phyloP scores from a whole-genome alignment of 192 early-diverging fungal species.

The Phlyctochytrium arcticum region DNA sequence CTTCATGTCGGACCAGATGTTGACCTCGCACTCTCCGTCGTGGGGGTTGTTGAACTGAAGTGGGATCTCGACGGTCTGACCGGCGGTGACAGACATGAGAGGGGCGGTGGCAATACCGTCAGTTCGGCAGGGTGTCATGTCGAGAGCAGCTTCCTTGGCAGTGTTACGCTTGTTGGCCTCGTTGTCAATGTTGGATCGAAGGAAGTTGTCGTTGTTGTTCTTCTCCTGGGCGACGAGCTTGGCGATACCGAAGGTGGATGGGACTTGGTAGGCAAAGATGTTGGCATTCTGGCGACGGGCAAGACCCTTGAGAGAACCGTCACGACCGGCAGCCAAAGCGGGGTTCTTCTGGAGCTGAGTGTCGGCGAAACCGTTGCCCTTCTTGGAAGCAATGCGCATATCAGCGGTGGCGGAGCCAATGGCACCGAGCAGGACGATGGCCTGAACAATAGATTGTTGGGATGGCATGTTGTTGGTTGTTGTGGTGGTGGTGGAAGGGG shows the following conservation, averaged over 20 bases:
- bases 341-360: slow-evolving; percentile 20
- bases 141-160: slow-evolving; percentile 9
- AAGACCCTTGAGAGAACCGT: not conserved
- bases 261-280: slow-evolving; percentile 20
- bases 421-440: not conserved
- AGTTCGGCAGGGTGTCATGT: slow-evolving; percentile 28
- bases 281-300: slow-evolving; percentile 2
- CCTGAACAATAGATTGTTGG: not conserved
- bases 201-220: slow-evolving; percentile 31
- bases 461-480: not conserved
- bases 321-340: slow-evolving; percentile 7
- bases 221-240: slow-evolving; percentile 17
- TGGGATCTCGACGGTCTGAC: slow-evolving; percentile 21
- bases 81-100: not conserved
- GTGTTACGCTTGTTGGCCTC: slow-evolving; percentile 30
- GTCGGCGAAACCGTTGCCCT: slow-evolving; percentile 12
- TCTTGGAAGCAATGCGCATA: slow-evolving; percentile 18
- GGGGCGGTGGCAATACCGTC: not conserved
- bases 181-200: slow-evolving; percentile 34
- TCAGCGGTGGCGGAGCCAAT: slow-evolving; percentile 9
- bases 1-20: slow-evolving; percentile 28
- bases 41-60: slow-evolving; percentile 32
- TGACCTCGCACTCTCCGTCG: slow-evolving; percentile 31
- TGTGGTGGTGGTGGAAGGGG: too few relatives aligned
- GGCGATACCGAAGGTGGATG: slow-evolving; percentile 15